Conservation (phyloP, 1,284 basidiomycete species). For the Fomitopsis schrenkii region DNA sequence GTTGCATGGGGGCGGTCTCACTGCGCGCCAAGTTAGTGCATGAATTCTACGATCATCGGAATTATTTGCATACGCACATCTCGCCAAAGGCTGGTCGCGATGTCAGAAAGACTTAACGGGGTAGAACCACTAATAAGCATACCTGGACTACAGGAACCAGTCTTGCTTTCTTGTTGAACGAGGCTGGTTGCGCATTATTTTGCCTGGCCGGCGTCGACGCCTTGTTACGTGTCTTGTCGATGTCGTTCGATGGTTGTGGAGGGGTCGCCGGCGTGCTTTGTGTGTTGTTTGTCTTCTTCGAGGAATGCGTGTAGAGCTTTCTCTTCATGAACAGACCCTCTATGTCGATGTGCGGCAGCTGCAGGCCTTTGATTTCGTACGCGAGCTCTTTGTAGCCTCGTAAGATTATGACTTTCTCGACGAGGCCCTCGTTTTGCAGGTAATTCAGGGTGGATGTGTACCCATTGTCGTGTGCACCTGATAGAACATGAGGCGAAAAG, state of each 20-base stretch:
- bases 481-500: background rate
- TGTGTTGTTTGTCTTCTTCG: constrained; percentile 16
- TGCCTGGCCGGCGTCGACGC: constrained; percentile 9
- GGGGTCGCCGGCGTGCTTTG: constrained; percentile 11
- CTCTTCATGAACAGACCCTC: constrained; percentile 45
- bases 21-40: constrained; percentile 15
- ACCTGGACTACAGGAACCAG: background rate
- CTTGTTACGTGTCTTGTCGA: constrained; percentile 20
- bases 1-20: constrained; percentile 39
- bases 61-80: constrained; percentile 22
- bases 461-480: constrained; percentile 51
- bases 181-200: constrained; percentile 7
- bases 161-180: constrained; percentile 8
- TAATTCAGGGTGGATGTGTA: constrained; percentile 46
- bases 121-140: background rate
- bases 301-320: constrained; percentile 30
- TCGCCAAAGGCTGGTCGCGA: constrained; percentile 26
- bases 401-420: constrained; percentile 47
- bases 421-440: constrained; percentile 44
- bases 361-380: constrained; percentile 38
- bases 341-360: constrained; percentile 38
- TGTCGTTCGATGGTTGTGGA: constrained; percentile 20
- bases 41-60: background rate
- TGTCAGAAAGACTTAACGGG: no score
- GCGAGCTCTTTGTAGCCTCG: constrained; percentile 47